phyloP scores from a whole-genome alignment of 192 early-diverging fungal genomes.

The Coemansia sp. region DNA sequence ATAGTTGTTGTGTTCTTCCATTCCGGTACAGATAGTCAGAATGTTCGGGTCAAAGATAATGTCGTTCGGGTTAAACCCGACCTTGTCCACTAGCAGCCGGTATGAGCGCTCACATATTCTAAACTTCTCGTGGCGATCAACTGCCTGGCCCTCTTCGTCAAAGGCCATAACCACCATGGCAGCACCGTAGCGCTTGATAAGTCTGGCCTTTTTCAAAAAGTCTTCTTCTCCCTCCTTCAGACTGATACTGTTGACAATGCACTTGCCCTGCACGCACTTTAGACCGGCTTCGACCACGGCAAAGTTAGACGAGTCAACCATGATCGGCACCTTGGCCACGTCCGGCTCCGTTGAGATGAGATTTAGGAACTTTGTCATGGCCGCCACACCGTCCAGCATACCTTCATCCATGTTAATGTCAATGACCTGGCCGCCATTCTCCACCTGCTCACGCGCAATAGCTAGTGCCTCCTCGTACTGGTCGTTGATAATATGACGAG shows the following conservation, averaged over 20 bases:
- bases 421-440: slow-evolving; percentile 91
- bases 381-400: slow-evolving; percentile 88
- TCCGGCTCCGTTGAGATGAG: slow-evolving; percentile 93
- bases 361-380: slow-evolving; percentile 94
- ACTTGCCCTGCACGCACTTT: slow-evolving; percentile 95
- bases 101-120: slow-evolving; percentile 90
- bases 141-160: slow-evolving; percentile 93
- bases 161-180: slow-evolving; percentile 98
- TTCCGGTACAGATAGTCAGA: slow-evolving; percentile 91
- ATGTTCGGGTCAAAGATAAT: slow-evolving; percentile 94
- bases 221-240: slow-evolving; percentile 93
- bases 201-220: slow-evolving; percentile 85
- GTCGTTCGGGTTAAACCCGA: slow-evolving; percentile 83
- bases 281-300: slow-evolving; percentile 93
- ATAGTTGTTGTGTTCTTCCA: slow-evolving; percentile 98
- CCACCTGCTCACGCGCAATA: slow-evolving; percentile 91
- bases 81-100: slow-evolving; percentile 76
- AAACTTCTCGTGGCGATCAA: slow-evolving; percentile 77
- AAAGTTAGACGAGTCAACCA: slow-evolving; percentile 98
- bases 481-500: slow-evolving; percentile 87
- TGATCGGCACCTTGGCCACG: slow-evolving; percentile 80
- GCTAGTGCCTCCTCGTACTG: slow-evolving; percentile 92
- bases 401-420: slow-evolving; percentile 98
- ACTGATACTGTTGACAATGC: slow-evolving; percentile 96
- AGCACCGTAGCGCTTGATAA: slow-evolving; percentile 88